Base-by-base conservation (phyloP, 2,329 filamentous ascomycete species). In the Hymenoscyphus repandus region DNA sequence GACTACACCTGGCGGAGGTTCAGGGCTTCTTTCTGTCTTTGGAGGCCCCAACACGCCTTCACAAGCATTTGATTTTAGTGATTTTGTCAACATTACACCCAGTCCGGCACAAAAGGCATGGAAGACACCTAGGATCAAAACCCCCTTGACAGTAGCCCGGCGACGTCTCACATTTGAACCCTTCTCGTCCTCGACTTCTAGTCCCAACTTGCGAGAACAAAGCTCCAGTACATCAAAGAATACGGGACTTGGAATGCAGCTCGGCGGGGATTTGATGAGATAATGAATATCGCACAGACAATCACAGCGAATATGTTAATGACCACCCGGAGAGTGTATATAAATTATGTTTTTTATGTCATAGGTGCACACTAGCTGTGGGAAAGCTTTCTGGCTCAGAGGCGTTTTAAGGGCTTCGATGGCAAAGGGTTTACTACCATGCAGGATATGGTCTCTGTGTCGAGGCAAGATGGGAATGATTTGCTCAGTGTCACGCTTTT, bases 51-150 rank as follows among this genome's bases (percentile, higher is more conserved):
- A 81, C 56, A 97, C 92, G 1, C 92, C 92, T 0, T 85, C 85
- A 13, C 87, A 91, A 64, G 72, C 69, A 43, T 95, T 97, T 69
- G 95, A 97, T 72, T 95, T 97, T 71, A 83, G 90, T 47, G 93
- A 99, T 66, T 99, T 96, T 70, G 86, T 97, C 66, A 96, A 97
- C 70, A 92, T 97, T 67, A 96, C 93, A 6, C 93, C 93, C 0
- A 96, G 90, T 64, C 93, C 93, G 17, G 93, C 90, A 22, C 93
- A 96, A 72, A 89, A 83, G 60, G 79, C 84, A 9, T 96, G 90
- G 88, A 53, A 54, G 3, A 61, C 62, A 48, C 67, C 63, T 22
- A 59, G 58, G 4, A 44, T 55, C 39, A 64, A 64, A 42, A 66
- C 64, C 6, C 62, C 64, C 5, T 49, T 59, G 11, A 59, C 60